phyloP scores from a whole-genome alignment of 2,329 filamentous ascomycete species.

The Dothideomycetes sp. region DNA sequence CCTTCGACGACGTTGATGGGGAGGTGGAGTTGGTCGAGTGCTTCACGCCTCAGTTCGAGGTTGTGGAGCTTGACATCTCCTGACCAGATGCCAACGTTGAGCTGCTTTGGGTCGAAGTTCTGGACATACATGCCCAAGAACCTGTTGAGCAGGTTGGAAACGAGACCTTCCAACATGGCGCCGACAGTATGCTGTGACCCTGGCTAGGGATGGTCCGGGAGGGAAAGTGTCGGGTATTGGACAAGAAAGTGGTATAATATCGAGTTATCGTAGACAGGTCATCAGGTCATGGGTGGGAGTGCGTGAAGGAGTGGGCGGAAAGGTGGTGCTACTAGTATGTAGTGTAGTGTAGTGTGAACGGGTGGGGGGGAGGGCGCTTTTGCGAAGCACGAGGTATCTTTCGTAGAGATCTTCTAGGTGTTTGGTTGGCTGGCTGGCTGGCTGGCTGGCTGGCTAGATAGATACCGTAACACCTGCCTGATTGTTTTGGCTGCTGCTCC shows the following conservation, averaged over 20 bases:
- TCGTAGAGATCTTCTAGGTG: too few species aligned
- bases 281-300: slow-evolving; percentile 9
- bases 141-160: slow-evolving; percentile 94
- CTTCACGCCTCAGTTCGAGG: slow-evolving; percentile 85
- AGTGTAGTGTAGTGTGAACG: too few species aligned
- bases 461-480: too few species aligned
- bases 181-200: slow-evolving; percentile 58
- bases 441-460: too few species aligned
- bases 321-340: too few species aligned
- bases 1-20: slow-evolving; percentile 95
- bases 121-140: slow-evolving; percentile 99
- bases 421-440: too few species aligned
- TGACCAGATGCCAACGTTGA: slow-evolving; percentile 98
- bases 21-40: slow-evolving; percentile 90
- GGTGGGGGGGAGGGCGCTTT: too few species aligned
- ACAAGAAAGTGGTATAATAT: not conserved
- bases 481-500: too few species aligned
- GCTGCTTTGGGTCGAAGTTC: slow-evolving; percentile 95
- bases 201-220: slow-evolving; percentile 47
- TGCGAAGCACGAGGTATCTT: too few species aligned
- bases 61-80: slow-evolving; percentile 93
- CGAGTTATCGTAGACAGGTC: slow-evolving; percentile 8
- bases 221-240: too few species aligned
- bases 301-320: too few species aligned
- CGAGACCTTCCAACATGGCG: slow-evolving; percentile 92